Conservation (phyloP, 1,284 basidiomycete genomes). For the Cryptococcus sp. region DNA sequence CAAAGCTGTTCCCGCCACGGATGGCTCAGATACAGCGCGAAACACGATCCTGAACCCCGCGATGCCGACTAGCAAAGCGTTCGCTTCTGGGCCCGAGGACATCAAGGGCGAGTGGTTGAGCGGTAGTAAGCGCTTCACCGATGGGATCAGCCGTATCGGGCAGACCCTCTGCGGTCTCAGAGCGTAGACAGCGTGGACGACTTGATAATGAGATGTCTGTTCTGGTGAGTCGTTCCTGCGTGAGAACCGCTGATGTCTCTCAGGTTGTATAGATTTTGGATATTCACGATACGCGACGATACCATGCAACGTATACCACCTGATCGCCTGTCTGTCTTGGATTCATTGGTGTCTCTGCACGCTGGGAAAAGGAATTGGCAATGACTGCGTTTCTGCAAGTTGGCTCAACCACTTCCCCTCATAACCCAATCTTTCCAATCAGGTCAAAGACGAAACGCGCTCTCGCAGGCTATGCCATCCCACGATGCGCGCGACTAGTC, state of each 20-base stretch:
- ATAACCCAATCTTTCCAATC: neutral
- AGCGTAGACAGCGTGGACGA: neutral
- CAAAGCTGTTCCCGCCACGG: constrained; percentile 17
- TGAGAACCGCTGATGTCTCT: constrained; percentile 5
- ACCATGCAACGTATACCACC: constrained; percentile 1
- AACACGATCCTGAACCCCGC: constrained; percentile 11
- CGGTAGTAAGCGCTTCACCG: constrained; percentile 35
- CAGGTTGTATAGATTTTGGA: constrained; percentile 3
- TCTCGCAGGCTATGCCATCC: constrained; percentile 1
- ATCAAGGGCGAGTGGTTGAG: constrained; percentile 38
- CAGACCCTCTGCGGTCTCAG: constrained; percentile 37
- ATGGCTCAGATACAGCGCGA: neutral
- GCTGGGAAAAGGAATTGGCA: too few species aligned
- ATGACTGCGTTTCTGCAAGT: neutral
- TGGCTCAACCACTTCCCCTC: neutral
- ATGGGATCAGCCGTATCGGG: constrained; percentile 41
- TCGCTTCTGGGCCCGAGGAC: constrained; percentile 40
- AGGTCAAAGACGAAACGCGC: constrained; percentile 10
- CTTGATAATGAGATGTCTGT: neutral
- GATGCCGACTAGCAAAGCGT: constrained; percentile 34
- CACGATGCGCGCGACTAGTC: constrained; percentile 6
- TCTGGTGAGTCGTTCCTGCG: neutral
- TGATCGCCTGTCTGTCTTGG: too few species aligned
- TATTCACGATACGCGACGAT: neutral
- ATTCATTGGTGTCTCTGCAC: too few species aligned